These are phyloP conservation scores for Peziza echinospora DNA, from an alignment of 495 filamentous ascomycete species.

Conservation along the genomic window DNA sequence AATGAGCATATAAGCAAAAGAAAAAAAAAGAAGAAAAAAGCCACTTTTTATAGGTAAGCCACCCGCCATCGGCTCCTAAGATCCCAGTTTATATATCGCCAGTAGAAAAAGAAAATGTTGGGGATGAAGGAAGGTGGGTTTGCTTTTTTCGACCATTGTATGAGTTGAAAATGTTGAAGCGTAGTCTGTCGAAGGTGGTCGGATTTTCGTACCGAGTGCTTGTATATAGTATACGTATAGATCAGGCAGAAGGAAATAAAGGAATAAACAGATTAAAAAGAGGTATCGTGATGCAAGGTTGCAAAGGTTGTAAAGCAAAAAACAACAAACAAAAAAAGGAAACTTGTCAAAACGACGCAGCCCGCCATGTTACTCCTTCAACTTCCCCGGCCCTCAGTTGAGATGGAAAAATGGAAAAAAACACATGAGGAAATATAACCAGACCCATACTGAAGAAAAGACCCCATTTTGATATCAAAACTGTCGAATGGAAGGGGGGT, in stretches of 20 bases:
- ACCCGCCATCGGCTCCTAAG: too few relatives aligned
- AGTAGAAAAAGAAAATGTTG: not conserved
- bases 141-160: not conserved
- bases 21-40: too few relatives aligned
- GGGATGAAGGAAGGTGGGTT: not conserved
- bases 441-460: slow-evolving; percentile 12
- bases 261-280: slow-evolving; percentile 1
- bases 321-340: slow-evolving; percentile 8
- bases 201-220: too few relatives aligned
- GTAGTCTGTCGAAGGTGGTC: too few relatives aligned
- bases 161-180: too few relatives aligned
- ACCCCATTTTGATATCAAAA: slow-evolving; percentile 10
- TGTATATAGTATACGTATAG: too few relatives aligned
- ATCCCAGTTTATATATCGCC: too few relatives aligned
- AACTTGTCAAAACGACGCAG: slow-evolving; percentile 6
- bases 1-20: too few relatives aligned
- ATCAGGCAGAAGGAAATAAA: not conserved
- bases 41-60: too few relatives aligned
- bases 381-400: slow-evolving; percentile 13
- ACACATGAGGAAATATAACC: slow-evolving; percentile 15
- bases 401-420: slow-evolving; percentile 12
- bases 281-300: too few relatives aligned
- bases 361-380: slow-evolving; percentile 14
- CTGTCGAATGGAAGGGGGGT: too few relatives aligned
- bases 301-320: too few relatives aligned